phyloP scores from a whole-genome alignment of 2,329 filamentous ascomycete species.

The Zasmidium citrigriseum region DNA sequence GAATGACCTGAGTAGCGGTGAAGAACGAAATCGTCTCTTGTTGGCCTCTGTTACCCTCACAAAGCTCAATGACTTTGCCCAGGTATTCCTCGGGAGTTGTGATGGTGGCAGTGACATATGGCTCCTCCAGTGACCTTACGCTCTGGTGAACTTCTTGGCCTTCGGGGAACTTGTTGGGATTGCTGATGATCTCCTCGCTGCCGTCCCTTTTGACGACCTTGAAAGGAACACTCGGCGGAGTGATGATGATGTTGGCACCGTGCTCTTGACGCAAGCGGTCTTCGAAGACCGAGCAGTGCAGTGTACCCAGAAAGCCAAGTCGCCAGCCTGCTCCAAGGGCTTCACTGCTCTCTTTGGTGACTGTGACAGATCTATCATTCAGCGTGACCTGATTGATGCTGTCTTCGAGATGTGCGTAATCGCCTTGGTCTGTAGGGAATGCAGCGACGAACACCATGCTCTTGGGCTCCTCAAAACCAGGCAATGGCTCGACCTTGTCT shows the following conservation, averaged over 20 bases:
- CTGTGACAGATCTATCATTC: slow-evolving; percentile 91
- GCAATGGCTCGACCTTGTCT: slow-evolving; percentile 73
- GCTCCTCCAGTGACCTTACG: slow-evolving; percentile 66
- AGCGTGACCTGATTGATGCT: slow-evolving; percentile 91
- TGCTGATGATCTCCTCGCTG: slow-evolving; percentile 76
- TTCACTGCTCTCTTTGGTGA: slow-evolving; percentile 92
- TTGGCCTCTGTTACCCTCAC: slow-evolving; percentile 82
- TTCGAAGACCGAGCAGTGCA: slow-evolving; percentile 99
- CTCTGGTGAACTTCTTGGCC: slow-evolving; percentile 58
- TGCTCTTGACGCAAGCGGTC: slow-evolving; percentile 93
- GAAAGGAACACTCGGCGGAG: slow-evolving; percentile 90
- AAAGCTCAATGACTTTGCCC: slow-evolving; percentile 91
- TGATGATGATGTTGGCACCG: slow-evolving; percentile 93
- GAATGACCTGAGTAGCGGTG: slow-evolving; percentile 85
- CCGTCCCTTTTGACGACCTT: slow-evolving; percentile 79
- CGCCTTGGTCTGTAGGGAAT: slow-evolving; percentile 87
- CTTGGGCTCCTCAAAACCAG: slow-evolving; percentile 95
- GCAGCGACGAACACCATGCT: slow-evolving; percentile 99
- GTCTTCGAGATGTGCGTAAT: slow-evolving; percentile 84
- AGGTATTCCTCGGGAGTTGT: slow-evolving; percentile 93
- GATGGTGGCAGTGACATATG: slow-evolving; percentile 79
- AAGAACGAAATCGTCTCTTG: slow-evolving; percentile 91
- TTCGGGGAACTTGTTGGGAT: slow-evolving; percentile 86
- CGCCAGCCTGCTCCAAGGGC: slow-evolving; percentile 93
- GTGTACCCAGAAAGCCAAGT: slow-evolving; percentile 89